Percentiles rank a stretch among this genome's conserved stretches.
Conservation (phyloP, 2,329 filamentous ascomycete genomes). For the Trichoderma endophyticum region DNA sequence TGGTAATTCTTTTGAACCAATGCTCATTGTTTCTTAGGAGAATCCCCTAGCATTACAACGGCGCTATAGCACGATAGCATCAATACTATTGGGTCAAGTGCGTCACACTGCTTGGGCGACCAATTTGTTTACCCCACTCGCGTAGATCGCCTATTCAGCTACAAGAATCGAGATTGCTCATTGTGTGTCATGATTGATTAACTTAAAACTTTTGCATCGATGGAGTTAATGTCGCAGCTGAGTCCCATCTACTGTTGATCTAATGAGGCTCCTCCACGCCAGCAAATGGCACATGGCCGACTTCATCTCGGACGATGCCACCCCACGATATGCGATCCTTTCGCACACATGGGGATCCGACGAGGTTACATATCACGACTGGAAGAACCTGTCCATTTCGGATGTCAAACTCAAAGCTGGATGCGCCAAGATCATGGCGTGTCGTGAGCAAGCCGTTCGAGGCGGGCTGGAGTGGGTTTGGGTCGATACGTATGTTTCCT, state of each 20-base stretch:
- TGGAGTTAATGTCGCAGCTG: rapidly evolving
- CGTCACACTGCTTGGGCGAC: too few species aligned
- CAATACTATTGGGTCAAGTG: too few species aligned
- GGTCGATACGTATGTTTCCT: not conserved
- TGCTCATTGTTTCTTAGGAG: too few species aligned
- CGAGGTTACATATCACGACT: not conserved
- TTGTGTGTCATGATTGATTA: too few species aligned
- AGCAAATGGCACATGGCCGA: not conserved
- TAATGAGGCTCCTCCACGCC: not conserved
- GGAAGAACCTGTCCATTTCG: not conserved
- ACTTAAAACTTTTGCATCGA: not conserved
- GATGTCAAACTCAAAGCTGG: not conserved
- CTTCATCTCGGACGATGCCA: not conserved
- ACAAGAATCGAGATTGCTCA: too few species aligned
- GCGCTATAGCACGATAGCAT: too few species aligned
- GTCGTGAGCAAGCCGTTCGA: not conserved
- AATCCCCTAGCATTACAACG: too few species aligned
- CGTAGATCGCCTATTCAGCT: too few species aligned
- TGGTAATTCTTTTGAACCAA: too few species aligned
- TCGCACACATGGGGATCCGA: not conserved
- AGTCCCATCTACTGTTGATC: not conserved
- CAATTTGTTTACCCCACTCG: too few species aligned
- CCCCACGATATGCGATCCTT: not conserved
- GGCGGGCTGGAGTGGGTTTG: not conserved
- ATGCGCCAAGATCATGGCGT: not conserved